Base-by-base conservation (phyloP, 1,139 yeast species). In the Taphrina deformans region DNA sequence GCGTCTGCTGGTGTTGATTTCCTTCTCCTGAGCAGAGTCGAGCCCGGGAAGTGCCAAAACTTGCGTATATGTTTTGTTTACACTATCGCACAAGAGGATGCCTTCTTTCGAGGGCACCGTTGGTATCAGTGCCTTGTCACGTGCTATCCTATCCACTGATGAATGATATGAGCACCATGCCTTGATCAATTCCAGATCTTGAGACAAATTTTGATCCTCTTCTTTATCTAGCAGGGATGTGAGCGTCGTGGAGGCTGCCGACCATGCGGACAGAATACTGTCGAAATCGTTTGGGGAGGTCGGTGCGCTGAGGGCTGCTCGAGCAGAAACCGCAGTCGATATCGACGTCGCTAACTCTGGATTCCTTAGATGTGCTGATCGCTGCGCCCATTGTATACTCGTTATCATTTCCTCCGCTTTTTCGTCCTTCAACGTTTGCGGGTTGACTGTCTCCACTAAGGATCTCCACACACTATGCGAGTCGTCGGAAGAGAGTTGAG, bases 141-240 rank as follows among this genome's bases (percentile, higher is more conserved):
- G 48, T 4, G 63, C 55, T 12, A 59, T 29, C 9, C 55, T 16
- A 21, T 59, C 63, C 18, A 24, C 18, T 10, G 38, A 40, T 6
- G 63, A 35, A 26, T 59, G 56, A 31, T 48, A 59, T 12, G 35
- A 31, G 14, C 29, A 27, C 46, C 46, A 59, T 2, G 63, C 63
- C 51, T 59, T 59, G 40, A 29, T 59, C 16, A 59, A 35, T 14
- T 59, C 63, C 40, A 59, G 27, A 26, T 48, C 63, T 21, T 59
- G 63, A 7, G 50, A 26, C 9, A 40, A 14, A 24, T 59, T 51
- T 27, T 59, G 63, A 21, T 59, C 63, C 29, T 59, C 63, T n/a
- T 59, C 63, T 16, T 29, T 40, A 3, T 59, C 63, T 14, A 59
- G 26, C 24, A 59, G 27, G 2, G 18, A 7, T 9, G 40, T 18